Base-by-base conservation (phyloP, 495 filamentous ascomycete species). In the Penicillium diatomitis region DNA sequence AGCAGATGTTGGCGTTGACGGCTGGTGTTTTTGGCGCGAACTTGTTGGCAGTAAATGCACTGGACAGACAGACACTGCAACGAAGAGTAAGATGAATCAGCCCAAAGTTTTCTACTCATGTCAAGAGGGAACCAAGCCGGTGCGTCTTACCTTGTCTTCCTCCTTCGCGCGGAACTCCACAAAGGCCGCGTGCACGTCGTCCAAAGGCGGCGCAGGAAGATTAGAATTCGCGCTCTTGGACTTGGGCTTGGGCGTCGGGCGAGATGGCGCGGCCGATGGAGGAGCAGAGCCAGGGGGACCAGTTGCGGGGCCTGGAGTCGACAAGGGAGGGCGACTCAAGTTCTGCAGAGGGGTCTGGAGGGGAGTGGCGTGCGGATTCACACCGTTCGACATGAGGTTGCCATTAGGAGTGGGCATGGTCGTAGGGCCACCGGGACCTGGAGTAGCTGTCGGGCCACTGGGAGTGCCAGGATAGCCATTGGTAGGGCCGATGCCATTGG, bases 101-200 rank as follows among this genome's bases (percentile, higher is more conserved):
- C 20, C 20, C 20, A 20, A 20, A 20, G 20, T 20, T 20, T 20
- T 20, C 20, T 20, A 1, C 2, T 20, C 20, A 20, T 20, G 20
- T 20, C 20, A 0, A 20, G 20, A 30, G 27, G 6, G 41, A 10
- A 28, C 38, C 36, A n/a, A 6, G 27, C 9, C 8, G 31, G 12
- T 33, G 20, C 7, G 9, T 51, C 62, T 58, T 65, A 77, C 75
- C 67, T 79, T 79, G 59, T 79, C 75, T 53, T 77, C 74, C 50
- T 79, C 75, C 58, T 79, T 79, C 8, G 75, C 75, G 50, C 75
- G 71, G 55, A 79, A 79, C 57, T 78, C 75, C 29, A 78, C 73
- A 54, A 74, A 79, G 3, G 75, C 74, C 40, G 74, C 72, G 52
- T 79, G 75, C 30, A 79, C 75, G 48, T 79, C 75, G 49, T 75